phyloP scores from a whole-genome alignment of 257 asterid species.

The Primulina eburnea region DNA sequence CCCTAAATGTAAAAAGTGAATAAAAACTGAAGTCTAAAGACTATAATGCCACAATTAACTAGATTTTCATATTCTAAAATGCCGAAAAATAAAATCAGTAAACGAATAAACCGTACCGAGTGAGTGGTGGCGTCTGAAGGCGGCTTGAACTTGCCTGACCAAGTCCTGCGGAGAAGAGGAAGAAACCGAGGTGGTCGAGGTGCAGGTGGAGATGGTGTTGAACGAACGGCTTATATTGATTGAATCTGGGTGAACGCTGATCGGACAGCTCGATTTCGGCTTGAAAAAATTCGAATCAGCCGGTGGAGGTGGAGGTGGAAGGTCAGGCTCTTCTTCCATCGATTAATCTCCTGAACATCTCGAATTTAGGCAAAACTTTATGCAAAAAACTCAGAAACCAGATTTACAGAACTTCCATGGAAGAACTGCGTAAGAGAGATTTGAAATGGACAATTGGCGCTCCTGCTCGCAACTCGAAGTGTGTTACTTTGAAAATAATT shows the following conservation, averaged over 20 bases:
- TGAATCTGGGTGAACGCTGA: constrained; percentile 53
- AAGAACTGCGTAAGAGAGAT: constrained; percentile 20
- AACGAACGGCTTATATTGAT: constrained; percentile 45
- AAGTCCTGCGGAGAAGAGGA: constrained; percentile 65
- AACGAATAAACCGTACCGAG: constrained; percentile 37
- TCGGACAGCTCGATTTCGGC: constrained; percentile 48
- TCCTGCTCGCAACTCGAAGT: not conserved
- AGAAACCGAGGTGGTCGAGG: constrained; percentile 54
- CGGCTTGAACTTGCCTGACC: constrained; percentile 72
- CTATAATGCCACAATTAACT: not conserved
- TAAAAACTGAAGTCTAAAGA: not conserved
- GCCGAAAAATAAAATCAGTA: not conserved
- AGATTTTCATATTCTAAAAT: not conserved
- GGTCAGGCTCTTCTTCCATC: constrained; percentile 89
- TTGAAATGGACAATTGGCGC: not conserved
- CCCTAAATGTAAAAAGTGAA: not conserved
- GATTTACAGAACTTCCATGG: constrained; percentile 27
- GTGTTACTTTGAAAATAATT: too few relatives aligned
- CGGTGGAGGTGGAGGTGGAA: constrained; percentile 57
- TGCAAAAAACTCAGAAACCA: not conserved
- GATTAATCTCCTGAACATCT: constrained; percentile 46
- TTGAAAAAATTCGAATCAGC: constrained; percentile 40
- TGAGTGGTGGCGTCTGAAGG: constrained; percentile 81
- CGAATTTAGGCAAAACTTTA: constrained; percentile 10
- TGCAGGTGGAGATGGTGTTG: constrained; percentile 42